Conservation (phyloP, 1,284 basidiomycete species). For the Ceratobasidium theobromae region DNA sequence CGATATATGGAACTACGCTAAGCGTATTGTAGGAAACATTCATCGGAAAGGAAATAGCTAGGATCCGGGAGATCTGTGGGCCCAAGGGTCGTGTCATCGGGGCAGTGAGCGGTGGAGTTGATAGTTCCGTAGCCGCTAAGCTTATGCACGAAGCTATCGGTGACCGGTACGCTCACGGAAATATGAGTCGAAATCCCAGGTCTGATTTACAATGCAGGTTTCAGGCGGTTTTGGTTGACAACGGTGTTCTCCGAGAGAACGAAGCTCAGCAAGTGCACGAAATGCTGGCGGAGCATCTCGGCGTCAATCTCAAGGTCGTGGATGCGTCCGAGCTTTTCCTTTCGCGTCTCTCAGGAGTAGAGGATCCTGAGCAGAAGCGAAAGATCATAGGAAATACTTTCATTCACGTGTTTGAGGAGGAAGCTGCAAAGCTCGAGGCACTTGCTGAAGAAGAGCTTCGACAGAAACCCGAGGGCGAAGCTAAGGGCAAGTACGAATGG, state of each 20-base stretch:
- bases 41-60: slow-evolving; percentile 94
- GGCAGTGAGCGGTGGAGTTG: slow-evolving; percentile 96
- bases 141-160: slow-evolving; percentile 99
- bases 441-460: slow-evolving; percentile 72
- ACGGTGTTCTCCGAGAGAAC: slow-evolving; percentile 91
- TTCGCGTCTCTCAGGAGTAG: slow-evolving; percentile 81
- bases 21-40: slow-evolving; percentile 76
- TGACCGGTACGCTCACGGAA: slow-evolving; percentile 71
- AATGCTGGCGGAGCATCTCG: slow-evolving; percentile 92
- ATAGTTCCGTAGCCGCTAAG: slow-evolving; percentile 97
- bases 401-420: slow-evolving; percentile 94
- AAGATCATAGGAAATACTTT: slow-evolving; percentile 99
- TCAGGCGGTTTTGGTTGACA: slow-evolving; percentile 99
- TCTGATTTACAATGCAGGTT: slow-evolving; percentile 57
- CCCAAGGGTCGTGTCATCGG: slow-evolving; percentile 95
- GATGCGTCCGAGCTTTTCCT: slow-evolving; percentile 96
- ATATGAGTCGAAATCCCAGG: too few relatives aligned
- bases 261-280: slow-evolving; percentile 93
- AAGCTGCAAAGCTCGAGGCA: slow-evolving; percentile 88
- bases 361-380: slow-evolving; percentile 96
- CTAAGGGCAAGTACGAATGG: slow-evolving; percentile 94
- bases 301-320: slow-evolving; percentile 94
- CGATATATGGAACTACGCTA: neutral
- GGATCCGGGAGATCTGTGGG: slow-evolving; percentile 95
- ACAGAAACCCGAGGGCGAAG: slow-evolving; percentile 61